A percentile compares a stretch with the other conserved stretches of the same genome.
phyloP scores from a whole-genome alignment of 2,329 filamentous ascomycete species.

The Trichoderma arundinaceum region DNA sequence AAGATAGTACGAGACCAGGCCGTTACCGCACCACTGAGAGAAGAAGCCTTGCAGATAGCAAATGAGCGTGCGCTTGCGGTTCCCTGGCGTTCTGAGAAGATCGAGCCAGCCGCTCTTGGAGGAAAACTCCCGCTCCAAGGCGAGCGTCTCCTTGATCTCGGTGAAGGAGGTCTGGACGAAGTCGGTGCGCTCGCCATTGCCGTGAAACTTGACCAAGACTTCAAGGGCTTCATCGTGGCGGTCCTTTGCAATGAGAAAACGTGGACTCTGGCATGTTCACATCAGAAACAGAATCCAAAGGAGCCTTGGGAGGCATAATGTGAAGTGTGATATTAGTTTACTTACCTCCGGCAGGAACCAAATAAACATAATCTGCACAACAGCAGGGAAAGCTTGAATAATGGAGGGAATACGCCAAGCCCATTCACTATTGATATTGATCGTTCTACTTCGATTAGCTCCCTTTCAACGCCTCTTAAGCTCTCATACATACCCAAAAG shows the following conservation, averaged over 20 bases:
- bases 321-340: conserved; percentile 4
- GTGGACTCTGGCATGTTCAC: conserved; percentile 34
- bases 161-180: conserved; percentile 20
- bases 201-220: conserved; percentile 48
- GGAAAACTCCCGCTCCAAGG: conserved; percentile 10
- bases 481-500: conserved; percentile 11
- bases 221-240: conserved; percentile 44
- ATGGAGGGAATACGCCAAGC: conserved; percentile 70
- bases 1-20: conserved; percentile 25
- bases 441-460: not conserved
- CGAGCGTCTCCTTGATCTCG: conserved; percentile 27
- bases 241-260: conserved; percentile 42
- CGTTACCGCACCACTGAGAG: conserved; percentile 27
- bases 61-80: conserved; percentile 27
- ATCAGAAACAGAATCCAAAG: not conserved
- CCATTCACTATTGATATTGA: conserved; percentile 61
- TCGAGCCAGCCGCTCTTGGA: conserved; percentile 24
- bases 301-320: too few relatives aligned
- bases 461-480: not conserved
- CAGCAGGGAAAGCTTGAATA: conserved; percentile 66
- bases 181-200: conserved; percentile 23
- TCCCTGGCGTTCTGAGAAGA: conserved; percentile 20
- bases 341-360: conserved; percentile 66
- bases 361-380: conserved; percentile 68
- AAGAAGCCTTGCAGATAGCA: conserved; percentile 29